Evolutionary conservation across 2,329 filamentous ascomycete genomes (phyloP).

Genomic region (Salinomyces thailandicus): DNA sequence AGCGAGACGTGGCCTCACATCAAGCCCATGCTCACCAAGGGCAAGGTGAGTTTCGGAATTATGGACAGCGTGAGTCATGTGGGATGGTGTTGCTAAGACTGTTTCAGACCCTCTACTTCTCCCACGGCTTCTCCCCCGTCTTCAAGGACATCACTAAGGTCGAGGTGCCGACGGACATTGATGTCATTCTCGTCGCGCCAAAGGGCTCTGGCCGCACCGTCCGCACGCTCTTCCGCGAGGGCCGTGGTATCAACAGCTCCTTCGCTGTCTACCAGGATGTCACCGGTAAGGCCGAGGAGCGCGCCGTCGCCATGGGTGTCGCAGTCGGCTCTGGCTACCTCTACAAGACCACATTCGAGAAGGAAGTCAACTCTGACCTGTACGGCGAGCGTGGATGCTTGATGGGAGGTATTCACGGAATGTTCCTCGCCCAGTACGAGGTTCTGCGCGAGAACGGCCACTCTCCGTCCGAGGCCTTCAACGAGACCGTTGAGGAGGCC

Average conservation of each 20-base stretch:
- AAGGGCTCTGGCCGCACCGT: constrained; percentile 99
- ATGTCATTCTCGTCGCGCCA: constrained; percentile 98
- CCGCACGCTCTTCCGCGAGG: constrained; percentile 96
- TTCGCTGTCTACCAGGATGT: constrained; percentile 98
- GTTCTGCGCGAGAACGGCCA: constrained; percentile 98
- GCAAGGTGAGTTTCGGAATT: constrained; percentile 86
- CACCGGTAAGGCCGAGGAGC: constrained; percentile 95
- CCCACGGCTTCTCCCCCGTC: constrained; percentile 98
- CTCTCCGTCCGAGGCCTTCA: constrained; percentile 96
- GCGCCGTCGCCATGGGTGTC: constrained; percentile 90
- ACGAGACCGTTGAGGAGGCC: constrained; percentile 99
- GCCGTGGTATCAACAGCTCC: constrained; percentile 98
- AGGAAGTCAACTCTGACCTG: constrained; percentile 99
- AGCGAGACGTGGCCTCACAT: constrained; percentile 97
- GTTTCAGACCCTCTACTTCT: constrained; percentile 92
- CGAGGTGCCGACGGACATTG: constrained; percentile 87
- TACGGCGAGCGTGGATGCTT: constrained; percentile 99
- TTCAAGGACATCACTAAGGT: constrained; percentile 99
- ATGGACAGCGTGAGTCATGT: neutral
- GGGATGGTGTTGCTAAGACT: too few relatives aligned
- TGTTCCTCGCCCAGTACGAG: constrained; percentile 99
- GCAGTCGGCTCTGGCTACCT: constrained; percentile 97
- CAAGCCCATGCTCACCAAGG: constrained; percentile 97
- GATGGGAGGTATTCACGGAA: constrained; percentile 99
- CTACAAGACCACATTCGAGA: constrained; percentile 99